Evolutionary conservation across 371 early-diverging fungal genomes (phyloP).

Genomic region (Syncephalastrum sp.): DNA sequence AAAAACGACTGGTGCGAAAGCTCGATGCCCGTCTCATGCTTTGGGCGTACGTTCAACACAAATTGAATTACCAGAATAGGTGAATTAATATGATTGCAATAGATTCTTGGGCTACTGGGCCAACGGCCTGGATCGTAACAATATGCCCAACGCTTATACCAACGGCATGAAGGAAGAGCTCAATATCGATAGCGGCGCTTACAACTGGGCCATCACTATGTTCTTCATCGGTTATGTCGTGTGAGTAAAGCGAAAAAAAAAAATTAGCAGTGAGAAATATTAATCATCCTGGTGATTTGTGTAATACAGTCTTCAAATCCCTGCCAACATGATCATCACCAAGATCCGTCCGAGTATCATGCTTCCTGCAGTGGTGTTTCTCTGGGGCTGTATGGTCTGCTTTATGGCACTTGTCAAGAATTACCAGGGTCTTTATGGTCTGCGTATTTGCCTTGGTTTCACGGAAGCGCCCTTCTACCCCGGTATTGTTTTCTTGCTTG

Average conservation of each 20-base stretch:
- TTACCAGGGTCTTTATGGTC: slow-evolving; percentile 48
- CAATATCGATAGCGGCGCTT: slow-evolving; percentile 41
- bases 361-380: slow-evolving; percentile 57
- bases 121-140: slow-evolving; percentile 74
- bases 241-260: slow-evolving; percentile 1
- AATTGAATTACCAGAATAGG: no score
- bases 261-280: no score
- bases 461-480: slow-evolving; percentile 75
- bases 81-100: background rate
- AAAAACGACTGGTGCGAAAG: slow-evolving; percentile 54
- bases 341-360: slow-evolving; percentile 52
- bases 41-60: slow-evolving; percentile 36
- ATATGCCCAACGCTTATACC: slow-evolving; percentile 65
- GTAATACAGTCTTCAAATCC: slow-evolving; percentile 33
- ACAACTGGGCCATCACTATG: slow-evolving; percentile 58
- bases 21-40: slow-evolving; percentile 70
- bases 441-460: slow-evolving; percentile 67
- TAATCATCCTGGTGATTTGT: background rate
- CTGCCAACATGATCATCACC: slow-evolving; percentile 51
- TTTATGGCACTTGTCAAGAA: slow-evolving; percentile 53
- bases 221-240: slow-evolving; percentile 23
- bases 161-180: slow-evolving; percentile 53
- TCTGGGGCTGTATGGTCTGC: slow-evolving; percentile 66
- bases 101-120: slow-evolving; percentile 66
- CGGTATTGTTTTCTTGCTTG: slow-evolving; percentile 70